Evolutionary conservation across 805 yeast genomes (phyloP).

Genomic region (Torulaspora quercuum): DNA sequence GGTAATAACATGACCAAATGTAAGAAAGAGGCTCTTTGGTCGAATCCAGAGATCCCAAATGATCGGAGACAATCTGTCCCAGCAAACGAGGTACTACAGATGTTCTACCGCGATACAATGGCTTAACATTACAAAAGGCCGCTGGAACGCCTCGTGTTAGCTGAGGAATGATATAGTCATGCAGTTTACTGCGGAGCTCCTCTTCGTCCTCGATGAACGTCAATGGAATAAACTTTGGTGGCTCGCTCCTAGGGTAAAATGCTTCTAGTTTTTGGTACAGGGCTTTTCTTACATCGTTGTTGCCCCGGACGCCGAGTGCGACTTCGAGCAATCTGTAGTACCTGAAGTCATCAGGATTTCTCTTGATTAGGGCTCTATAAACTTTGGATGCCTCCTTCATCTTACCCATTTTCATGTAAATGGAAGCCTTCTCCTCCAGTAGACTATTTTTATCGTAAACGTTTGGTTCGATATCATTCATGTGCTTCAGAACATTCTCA

Average conservation of each 20-base stretch:
- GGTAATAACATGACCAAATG: slow-evolving; percentile 69
- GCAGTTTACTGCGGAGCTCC: slow-evolving; percentile 43
- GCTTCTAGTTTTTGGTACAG: slow-evolving; percentile 62
- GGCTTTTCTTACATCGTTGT: slow-evolving; percentile 49
- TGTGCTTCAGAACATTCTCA: slow-evolving; percentile 57
- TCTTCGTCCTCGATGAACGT: slow-evolving; percentile 57
- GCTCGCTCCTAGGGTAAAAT: slow-evolving; percentile 81
- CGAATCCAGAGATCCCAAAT: slow-evolving; percentile 36
- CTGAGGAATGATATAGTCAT: slow-evolving; percentile 55
- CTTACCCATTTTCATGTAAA: slow-evolving; percentile 55
- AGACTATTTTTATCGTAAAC: slow-evolving; percentile 58
- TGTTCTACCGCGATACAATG: slow-evolving; percentile 55
- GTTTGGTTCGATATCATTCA: slow-evolving; percentile 51
- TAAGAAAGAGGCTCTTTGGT: slow-evolving; percentile 37
- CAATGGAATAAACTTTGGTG: slow-evolving; percentile 75
- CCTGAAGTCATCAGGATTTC: slow-evolving; percentile 76
- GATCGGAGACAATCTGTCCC: slow-evolving; percentile 52
- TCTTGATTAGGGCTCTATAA: slow-evolving; percentile 66
- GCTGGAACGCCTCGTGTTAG: slow-evolving; percentile 85
- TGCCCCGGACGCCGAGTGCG: slow-evolving; percentile 49
- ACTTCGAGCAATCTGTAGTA: slow-evolving; percentile 68
- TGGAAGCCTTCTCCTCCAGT: slow-evolving; percentile 64
- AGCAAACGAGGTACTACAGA: slow-evolving; percentile 41
- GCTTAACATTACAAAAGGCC: slow-evolving; percentile 79
- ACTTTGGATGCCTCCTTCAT: slow-evolving; percentile 61